These are phyloP conservation scores for Hyaloperonospora brassicae DNA, from an alignment of 352 stramenopile species.

Conservation along the genomic window DNA sequence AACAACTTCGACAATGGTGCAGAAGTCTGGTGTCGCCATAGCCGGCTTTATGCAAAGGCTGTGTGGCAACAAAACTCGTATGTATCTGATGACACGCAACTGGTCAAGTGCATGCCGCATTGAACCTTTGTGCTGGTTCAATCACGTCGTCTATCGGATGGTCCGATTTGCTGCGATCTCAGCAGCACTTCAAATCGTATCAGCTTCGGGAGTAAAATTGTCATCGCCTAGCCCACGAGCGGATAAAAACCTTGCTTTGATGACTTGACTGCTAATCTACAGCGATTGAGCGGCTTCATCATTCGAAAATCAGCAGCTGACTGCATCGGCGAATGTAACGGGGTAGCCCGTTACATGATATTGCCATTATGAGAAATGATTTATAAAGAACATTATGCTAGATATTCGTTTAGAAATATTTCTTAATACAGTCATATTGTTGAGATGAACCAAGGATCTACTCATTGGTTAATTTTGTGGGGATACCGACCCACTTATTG, in stretches of 20 bases:
- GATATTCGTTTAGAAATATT: no score
- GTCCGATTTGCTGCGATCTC: conserved; percentile 37
- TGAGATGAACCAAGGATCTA: no score
- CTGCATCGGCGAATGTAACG: no score
- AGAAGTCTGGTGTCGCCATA: conserved; percentile 32
- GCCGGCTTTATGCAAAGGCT: conserved; percentile 53
- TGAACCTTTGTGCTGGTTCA: neutral
- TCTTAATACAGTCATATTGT: no score
- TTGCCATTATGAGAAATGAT: no score
- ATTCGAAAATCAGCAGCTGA: conserved; percentile 58
- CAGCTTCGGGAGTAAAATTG: conserved; percentile 72
- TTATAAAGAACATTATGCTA: no score
- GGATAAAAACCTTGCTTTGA: conserved; percentile 35
- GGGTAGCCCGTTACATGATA: no score
- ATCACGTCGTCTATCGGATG: conserved; percentile 22
- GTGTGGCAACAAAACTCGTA: conserved; percentile 71
- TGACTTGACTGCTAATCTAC: conserved; percentile 45
- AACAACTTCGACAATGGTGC: neutral
- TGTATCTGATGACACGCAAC: conserved; percentile 58
- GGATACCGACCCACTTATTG: no score
- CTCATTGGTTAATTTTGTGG: no score
- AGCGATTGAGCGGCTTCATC: conserved; percentile 58
- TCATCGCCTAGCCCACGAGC: conserved; percentile 34
- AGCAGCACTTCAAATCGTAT: conserved; percentile 56
- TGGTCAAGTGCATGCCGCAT: conserved; percentile 26